A percentile compares a stretch with the other conserved stretches of the same genome.
Evolutionary conservation across 495 filamentous ascomycete genomes (phyloP).

Genomic region (Xylaria bambusicola): DNA sequence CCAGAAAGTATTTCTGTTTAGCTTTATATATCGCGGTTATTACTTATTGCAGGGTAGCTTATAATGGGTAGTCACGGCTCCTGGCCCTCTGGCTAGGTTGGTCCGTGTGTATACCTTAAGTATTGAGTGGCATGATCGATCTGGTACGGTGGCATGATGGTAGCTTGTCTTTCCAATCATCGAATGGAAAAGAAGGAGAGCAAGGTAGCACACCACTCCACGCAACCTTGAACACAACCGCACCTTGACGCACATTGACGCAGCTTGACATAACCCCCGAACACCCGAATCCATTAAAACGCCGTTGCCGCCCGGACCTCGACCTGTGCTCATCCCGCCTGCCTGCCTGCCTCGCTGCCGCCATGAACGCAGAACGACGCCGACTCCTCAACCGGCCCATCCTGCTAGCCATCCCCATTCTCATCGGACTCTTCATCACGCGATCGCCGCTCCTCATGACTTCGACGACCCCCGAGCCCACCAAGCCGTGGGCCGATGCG

Average conservation of each 20-base stretch:
- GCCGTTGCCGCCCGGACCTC: not conserved
- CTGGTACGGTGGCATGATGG: conserved; percentile 10
- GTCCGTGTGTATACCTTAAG: no score
- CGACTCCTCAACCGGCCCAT: conserved; percentile 31
- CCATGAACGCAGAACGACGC: conserved; percentile 18
- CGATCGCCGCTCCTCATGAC: conserved; percentile 48
- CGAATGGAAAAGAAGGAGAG: no score
- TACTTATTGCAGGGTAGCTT: no score
- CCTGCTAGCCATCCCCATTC: conserved; percentile 35
- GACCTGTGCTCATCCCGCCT: not conserved
- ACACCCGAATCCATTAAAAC: not conserved
- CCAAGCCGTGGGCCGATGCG: conserved; percentile 50
- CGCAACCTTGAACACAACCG: no score
- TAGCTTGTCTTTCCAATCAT: conserved; percentile 14
- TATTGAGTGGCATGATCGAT: conserved; percentile 12
- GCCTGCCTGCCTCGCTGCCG: not conserved
- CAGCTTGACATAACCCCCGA: no score
- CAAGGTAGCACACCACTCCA: conserved; percentile 9
- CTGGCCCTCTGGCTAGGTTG: no score
- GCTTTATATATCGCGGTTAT: no score
- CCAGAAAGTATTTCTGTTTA: no score
- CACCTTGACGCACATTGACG: no score
- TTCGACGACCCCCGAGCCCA: conserved; percentile 29
- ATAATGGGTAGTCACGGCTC: no score
- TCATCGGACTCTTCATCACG: conserved; percentile 42